phyloP scores from a whole-genome alignment of 768 basidiomycete species.

The Lentinula detonsa region DNA sequence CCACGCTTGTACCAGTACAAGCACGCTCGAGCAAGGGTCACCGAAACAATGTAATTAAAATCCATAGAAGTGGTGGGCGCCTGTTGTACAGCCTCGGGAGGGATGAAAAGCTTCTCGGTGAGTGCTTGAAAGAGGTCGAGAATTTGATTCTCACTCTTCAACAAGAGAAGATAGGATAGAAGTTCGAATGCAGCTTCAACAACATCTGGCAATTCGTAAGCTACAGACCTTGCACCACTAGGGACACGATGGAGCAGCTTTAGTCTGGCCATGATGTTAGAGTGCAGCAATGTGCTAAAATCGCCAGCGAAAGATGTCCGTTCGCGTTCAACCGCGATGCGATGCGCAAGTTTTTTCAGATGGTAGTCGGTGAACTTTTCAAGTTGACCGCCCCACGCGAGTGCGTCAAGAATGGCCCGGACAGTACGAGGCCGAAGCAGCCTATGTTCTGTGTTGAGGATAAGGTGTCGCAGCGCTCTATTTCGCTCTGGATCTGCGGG shows the following conservation, averaged over 20 bases:
- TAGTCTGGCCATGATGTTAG: neutral
- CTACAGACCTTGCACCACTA: constrained; percentile 14
- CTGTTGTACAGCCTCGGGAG: constrained; percentile 37
- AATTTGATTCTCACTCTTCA: constrained; percentile 27
- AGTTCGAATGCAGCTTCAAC: constrained; percentile 36
- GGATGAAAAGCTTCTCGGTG: constrained; percentile 36
- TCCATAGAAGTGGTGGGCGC: constrained; percentile 30
- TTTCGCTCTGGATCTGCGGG: neutral
- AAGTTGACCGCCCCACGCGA: neutral
- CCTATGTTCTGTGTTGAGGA: neutral
- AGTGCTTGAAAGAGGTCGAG: constrained; percentile 46
- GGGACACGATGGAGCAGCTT: neutral
- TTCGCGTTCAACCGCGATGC: neutral
- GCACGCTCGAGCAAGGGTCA: constrained; percentile 45
- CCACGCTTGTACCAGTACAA: constrained; percentile 48
- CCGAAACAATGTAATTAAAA: constrained; percentile 40
- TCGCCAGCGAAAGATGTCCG: neutral
- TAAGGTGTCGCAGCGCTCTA: neutral
- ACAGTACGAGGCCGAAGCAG: constrained; percentile 5
- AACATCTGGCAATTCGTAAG: constrained; percentile 30
- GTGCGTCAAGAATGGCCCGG: constrained; percentile 1
- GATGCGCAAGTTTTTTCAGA: neutral
- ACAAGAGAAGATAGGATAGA: constrained; percentile 32
- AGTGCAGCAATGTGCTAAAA: neutral
- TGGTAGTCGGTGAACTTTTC: neutral